phyloP scores from a whole-genome alignment of 2,329 filamentous ascomycete genomes.

The Hypoxylon sp. region DNA sequence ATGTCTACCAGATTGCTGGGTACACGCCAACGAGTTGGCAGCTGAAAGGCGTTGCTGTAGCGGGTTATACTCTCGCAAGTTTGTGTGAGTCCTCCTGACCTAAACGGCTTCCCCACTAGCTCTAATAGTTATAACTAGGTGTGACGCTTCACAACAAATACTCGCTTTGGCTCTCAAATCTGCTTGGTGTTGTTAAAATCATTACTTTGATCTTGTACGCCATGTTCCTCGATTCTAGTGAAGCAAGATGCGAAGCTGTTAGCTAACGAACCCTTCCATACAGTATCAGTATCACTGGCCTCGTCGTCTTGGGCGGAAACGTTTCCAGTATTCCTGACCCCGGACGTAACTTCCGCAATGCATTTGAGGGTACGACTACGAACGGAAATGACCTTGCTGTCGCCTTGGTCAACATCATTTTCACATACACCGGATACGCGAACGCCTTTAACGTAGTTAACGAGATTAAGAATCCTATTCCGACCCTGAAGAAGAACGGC shows the following conservation, averaged over 20 bases:
- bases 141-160: constrained; percentile 64
- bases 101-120: background rate
- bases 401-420: constrained; percentile 66
- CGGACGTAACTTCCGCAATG: constrained; percentile 60
- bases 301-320: constrained; percentile 69
- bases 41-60: constrained; percentile 71
- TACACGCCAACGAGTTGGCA: constrained; percentile 66
- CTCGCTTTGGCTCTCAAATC: constrained; percentile 64
- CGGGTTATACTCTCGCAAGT: constrained; percentile 67
- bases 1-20: constrained; percentile 67
- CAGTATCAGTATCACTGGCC: constrained; percentile 63
- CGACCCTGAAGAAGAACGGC: constrained; percentile 60
- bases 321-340: constrained; percentile 59
- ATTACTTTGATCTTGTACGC: constrained; percentile 66
- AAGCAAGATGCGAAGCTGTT: background rate
- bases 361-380: constrained; percentile 60
- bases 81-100: constrained; percentile 53
- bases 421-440: constrained; percentile 64
- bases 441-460: constrained; percentile 70
- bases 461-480: constrained; percentile 65
- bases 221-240: background rate
- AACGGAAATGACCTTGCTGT: constrained; percentile 60
- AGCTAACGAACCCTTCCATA: constrained; percentile 1
- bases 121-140: constrained; percentile 36
- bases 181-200: constrained; percentile 67